A percentile compares a stretch with the other conserved stretches of the same genome.
phyloP scores from a whole-genome alignment of 495 filamentous ascomycete genomes.

The Pseudoneurospora amorphoporcata region DNA sequence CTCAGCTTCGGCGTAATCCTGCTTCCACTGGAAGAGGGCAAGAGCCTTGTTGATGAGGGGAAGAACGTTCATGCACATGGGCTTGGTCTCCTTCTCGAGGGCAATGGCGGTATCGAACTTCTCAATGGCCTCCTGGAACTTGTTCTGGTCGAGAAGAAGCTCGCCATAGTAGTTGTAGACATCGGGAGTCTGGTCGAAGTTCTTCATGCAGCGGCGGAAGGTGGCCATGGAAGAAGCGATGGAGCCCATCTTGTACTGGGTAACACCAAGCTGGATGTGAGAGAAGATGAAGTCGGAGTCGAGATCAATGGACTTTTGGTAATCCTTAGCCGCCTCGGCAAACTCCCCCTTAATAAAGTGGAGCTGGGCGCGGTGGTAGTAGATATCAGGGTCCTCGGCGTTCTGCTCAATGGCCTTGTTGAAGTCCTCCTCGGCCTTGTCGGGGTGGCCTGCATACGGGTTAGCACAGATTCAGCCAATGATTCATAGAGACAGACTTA shows the following conservation, averaged over 20 bases:
- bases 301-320: conserved; percentile 97
- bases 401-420: conserved; percentile 77
- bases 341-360: conserved; percentile 97
- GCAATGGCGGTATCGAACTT: conserved; percentile 97
- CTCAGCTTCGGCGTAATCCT: conserved; percentile 89
- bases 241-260: conserved; percentile 99
- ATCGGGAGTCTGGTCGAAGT: conserved; percentile 90
- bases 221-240: conserved; percentile 97
- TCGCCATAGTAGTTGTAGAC: conserved; percentile 99
- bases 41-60: conserved; percentile 98
- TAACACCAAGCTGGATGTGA: conserved; percentile 98
- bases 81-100: conserved; percentile 92
- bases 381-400: conserved; percentile 88
- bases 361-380: conserved; percentile 96
- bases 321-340: conserved; percentile 88
- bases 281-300: conserved; percentile 96
- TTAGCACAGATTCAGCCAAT: not conserved
- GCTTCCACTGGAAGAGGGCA: conserved; percentile 94
- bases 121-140: conserved; percentile 89
- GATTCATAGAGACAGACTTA: conserved; percentile 30
- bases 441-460: conserved; percentile 58
- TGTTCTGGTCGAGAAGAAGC: conserved; percentile 92
- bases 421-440: conserved; percentile 81
- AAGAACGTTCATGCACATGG: conserved; percentile 90
- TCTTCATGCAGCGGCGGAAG: conserved; percentile 95